Evolutionary conservation across 148 eudicot genomes (phyloP), one percentile per base, ranked within the genome.

Genomic region (Tetragonia tetragonoides): DNA sequence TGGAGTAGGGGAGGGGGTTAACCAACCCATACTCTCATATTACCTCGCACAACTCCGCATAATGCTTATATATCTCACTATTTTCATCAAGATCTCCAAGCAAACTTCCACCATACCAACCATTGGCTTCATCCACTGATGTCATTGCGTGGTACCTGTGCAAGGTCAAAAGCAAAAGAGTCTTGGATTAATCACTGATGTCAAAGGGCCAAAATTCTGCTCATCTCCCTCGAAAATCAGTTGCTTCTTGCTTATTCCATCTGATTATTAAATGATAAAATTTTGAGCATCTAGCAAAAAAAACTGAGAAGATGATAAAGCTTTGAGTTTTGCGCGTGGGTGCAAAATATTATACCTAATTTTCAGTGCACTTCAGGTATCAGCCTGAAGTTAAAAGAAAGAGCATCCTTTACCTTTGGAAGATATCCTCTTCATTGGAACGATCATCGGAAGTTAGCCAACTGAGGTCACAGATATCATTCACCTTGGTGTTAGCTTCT

Each of bases 71-170:
- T 65, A 91, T 88, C 80, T 91, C 98, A 72, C 95, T 91, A 81
- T 79, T 84, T 81, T 96, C 98, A 78, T 96, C 99, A 83, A 88
- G 92, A 84, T 93, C 99, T 53, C 97, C 97, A 42, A 96, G 95
- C 85, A 96, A 86, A 57, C 95, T 85, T 75, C 99, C 97, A 63
- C 95, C 98, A 80, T 82, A 96, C 98, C 99, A 96, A 28, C 99
- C 95, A 81, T 87, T 90, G 78, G 87, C 87, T 74, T 93, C 97
- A 67, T 93, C 84, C 56, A 86, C 88, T 56, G 95, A 89, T 21
- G 93, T 90, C 93, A 96, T 80, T 18, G 93, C 87, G 74, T 89
- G 85, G 84, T 90, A 95, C 77, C 99, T 95, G 76, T 40, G 81
- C 61, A 75, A 68, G 64, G 66, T 66, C 24, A 71, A 41, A 84